These are phyloP conservation scores for Psilocybe cubensis DNA, from an alignment of 768 basidiomycete species.

Conservation along the genomic window DNA sequence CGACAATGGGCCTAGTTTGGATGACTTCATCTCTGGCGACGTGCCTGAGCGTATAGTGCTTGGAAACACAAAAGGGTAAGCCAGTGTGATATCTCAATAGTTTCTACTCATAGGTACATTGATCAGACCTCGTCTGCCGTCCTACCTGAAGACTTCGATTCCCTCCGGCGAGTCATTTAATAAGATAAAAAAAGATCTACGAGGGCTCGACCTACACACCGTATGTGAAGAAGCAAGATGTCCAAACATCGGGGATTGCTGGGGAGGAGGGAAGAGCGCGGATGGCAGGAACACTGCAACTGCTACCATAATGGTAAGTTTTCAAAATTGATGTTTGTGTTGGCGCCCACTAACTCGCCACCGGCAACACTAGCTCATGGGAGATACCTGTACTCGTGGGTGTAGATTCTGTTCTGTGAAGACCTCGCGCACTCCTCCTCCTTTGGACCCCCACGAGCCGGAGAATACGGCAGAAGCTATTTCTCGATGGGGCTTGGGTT, in stretches of 20 bases:
- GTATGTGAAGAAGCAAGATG: constrained; percentile 99
- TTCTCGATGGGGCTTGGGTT: constrained; percentile 96
- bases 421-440: constrained; percentile 86
- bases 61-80: constrained; percentile 72
- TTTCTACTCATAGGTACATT: background rate
- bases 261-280: constrained; percentile 85
- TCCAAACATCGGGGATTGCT: constrained; percentile 99
- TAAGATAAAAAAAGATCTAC: constrained; percentile 93
- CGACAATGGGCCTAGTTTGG: constrained; percentile 70
- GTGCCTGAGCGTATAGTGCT: constrained; percentile 63
- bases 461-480: constrained; percentile 99
- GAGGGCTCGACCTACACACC: constrained; percentile 90
- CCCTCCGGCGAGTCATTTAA: constrained; percentile 88
- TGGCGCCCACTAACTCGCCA: background rate
- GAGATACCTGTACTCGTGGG: constrained; percentile 97
- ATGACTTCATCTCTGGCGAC: constrained; percentile 79
- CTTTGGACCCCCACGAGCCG: constrained; percentile 94
- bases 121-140: constrained; percentile 80
- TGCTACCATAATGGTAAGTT: constrained; percentile 94
- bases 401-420: constrained; percentile 98
- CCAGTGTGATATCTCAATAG: constrained; percentile 2
- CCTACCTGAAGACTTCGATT: constrained; percentile 88
- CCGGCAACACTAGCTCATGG: constrained; percentile 78
- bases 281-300: constrained; percentile 86
- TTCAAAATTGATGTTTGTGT: background rate